These are phyloP conservation scores for Orbilia quercus DNA, from an alignment of 2,329 filamentous ascomycete species.

Conservation along the genomic window DNA sequence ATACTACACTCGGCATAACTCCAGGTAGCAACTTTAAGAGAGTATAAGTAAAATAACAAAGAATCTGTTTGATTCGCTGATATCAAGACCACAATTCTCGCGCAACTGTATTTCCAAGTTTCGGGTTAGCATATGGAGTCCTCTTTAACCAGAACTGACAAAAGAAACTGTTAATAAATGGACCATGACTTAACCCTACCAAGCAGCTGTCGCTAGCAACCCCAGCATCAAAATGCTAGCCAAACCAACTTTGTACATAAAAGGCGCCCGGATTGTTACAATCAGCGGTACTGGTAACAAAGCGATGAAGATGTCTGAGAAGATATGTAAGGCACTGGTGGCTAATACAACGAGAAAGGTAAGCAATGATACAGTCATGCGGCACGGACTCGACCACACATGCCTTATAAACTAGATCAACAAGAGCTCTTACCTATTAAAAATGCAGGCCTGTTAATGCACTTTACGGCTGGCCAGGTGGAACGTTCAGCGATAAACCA, in stretches of 20 bases:
- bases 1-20: conserved; percentile 40
- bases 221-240: conserved; percentile 34
- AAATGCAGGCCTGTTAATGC: conserved; percentile 28
- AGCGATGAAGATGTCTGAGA: conserved; percentile 40
- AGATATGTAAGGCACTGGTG: conserved; percentile 36
- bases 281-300: conserved; percentile 36
- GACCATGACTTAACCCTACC: conserved; percentile 16
- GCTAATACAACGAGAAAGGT: conserved; percentile 4
- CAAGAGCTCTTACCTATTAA: conserved; percentile 24
- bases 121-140: background rate
- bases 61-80: conserved; percentile 11
- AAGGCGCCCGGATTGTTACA: conserved; percentile 24
- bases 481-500: conserved; percentile 6
- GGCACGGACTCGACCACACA: too few relatives aligned
- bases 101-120: conserved; percentile 12
- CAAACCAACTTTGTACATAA: conserved; percentile 34
- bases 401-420: background rate
- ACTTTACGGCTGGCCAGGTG: background rate
- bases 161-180: too few relatives aligned
- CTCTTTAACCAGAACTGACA: too few relatives aligned
- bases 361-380: background rate
- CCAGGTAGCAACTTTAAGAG: conserved; percentile 22
- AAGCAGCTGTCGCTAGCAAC: conserved; percentile 32
- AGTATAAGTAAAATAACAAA: conserved; percentile 22
- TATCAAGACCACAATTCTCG: conserved; percentile 24